Base-by-base conservation (phyloP, 352 stramenopile species). In the Peronospora belbahrii region DNA sequence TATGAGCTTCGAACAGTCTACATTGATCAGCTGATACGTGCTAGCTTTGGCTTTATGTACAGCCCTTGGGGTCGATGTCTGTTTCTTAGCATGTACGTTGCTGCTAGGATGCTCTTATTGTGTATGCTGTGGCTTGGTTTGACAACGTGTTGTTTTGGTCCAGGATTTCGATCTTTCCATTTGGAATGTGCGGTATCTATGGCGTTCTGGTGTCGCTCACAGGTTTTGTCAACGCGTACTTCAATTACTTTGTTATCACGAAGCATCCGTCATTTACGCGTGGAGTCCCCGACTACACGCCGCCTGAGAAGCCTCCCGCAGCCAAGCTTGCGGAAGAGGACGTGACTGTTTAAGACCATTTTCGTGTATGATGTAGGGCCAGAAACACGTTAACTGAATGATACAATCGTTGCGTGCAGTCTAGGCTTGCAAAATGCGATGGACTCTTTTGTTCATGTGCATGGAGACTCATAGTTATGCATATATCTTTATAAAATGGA, bases 241-340 rank as follows among this genome's bases (percentile, higher is more conserved):
- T 94, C 52, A 94, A 93, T 65, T 93, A 83, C 62, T 93, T 83
- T 56, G 81, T 90, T 50, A 93, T 93, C 68, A 90, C 68, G 57
- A 90, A 89, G 68, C 77, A 89, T 53, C 81, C 81, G 34, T 90
- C 78, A 4, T 93, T 93, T 64, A 88, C 81, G 33, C 79, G 81
- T 18, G 81, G 81, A 5, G 60, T 93, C 20, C 81, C 81, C 27
- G 78, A 93, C 54, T 93, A 93, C 55, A 75, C 79, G 18, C 81
- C 81, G 10, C 81, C 81, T 27, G 59, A 75, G 13, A 64, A 76
- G 38, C 78, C 70, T 14, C 56, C 58, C n/a, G 49, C 46, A 25
- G 52, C 60, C 36, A 67, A 57, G 28, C 17, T 60, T 33, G 58
- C 53, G 46, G 45, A 65, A 40, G 58, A 71, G 37, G 58, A 68